These are phyloP conservation scores for Thuidium tamariscinum DNA, from an alignment of 225 moss, liverwort and hornwort species.

Conservation along the genomic window DNA sequence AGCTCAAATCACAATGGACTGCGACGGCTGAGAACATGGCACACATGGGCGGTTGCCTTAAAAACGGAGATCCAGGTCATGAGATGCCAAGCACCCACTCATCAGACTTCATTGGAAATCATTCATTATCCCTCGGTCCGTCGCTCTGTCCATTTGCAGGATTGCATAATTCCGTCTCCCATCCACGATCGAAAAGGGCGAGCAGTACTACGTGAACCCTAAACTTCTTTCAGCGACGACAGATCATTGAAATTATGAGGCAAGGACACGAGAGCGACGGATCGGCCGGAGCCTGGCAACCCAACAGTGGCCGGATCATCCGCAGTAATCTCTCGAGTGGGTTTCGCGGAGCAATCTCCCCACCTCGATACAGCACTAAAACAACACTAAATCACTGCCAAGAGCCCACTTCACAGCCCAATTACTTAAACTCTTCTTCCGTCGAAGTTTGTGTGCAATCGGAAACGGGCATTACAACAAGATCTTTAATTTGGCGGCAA, in stretches of 20 bases:
- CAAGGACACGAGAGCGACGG: not conserved
- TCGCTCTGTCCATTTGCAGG: not conserved
- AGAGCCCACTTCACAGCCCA: not conserved
- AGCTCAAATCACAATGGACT: not conserved
- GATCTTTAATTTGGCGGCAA: not conserved
- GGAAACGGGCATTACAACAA: not conserved
- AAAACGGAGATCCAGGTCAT: not conserved
- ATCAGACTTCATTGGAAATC: not conserved
- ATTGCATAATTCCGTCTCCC: not conserved
- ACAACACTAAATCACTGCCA: not conserved
- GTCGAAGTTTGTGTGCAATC: not conserved
- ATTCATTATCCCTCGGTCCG: not conserved
- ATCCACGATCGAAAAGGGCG: not conserved
- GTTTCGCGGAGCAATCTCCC: not conserved
- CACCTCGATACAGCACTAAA: not conserved
- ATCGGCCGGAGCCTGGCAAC: not conserved
- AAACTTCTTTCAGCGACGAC: not conserved
- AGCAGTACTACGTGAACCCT: no score
- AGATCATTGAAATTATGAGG: not conserved
- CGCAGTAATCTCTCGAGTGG: no score
- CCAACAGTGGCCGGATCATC: not conserved
- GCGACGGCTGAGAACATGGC: not conserved
- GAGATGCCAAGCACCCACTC: not conserved
- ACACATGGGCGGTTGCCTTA: not conserved
- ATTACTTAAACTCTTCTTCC: not conserved